Base-by-base conservation (phyloP, 495 filamentous ascomycete species). In the Aspergillus sparsus region DNA sequence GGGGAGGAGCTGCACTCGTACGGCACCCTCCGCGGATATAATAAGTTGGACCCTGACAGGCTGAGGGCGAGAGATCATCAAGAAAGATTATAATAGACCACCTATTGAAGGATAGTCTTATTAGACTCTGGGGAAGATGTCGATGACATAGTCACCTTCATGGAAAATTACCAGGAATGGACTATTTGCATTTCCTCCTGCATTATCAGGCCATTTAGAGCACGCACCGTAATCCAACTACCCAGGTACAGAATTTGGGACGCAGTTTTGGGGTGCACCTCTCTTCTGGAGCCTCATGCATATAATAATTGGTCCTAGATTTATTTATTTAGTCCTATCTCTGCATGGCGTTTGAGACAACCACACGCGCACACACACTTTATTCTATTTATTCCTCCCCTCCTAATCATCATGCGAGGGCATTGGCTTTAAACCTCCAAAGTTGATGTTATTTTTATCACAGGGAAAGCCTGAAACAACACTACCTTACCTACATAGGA, bases 141-240 rank as follows among this genome's bases (percentile, higher is more conserved):
- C 44, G 9, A 47, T 18, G 44, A 21, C 9, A 16, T 15, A 15
- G 34, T 27, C 21, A 51, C 21, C 33, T 6, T 51, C 32, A 34
- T 51, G 49, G 49, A 34, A 44, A 7, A 46, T 45, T 10, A 27
- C 16, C 31, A 42, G 47, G 16, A 56, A 16, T 21, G 39, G 41
- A 46, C 45, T 21, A 50, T 50, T 18, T 44, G 46, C 34, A 51
- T 32, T 7, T 39, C 41, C 16, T 51, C 55, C 37, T 55, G 37
- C 47, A 51, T 3, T 3, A 27, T 42, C 15, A 35, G 5, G 44
- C 36, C 44, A 18, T 5, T 6, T 3, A 10, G 47, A 34, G 47
- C 47, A 32, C 32, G 47, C 49, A 51, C 21, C 21, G 6, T 34
- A 12, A 51, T 34, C 21, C 21, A 27, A 27, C 21, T 27, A 27